phyloP scores from a whole-genome alignment of 257 asterid genomes.

The Forsythia viridissima region DNA sequence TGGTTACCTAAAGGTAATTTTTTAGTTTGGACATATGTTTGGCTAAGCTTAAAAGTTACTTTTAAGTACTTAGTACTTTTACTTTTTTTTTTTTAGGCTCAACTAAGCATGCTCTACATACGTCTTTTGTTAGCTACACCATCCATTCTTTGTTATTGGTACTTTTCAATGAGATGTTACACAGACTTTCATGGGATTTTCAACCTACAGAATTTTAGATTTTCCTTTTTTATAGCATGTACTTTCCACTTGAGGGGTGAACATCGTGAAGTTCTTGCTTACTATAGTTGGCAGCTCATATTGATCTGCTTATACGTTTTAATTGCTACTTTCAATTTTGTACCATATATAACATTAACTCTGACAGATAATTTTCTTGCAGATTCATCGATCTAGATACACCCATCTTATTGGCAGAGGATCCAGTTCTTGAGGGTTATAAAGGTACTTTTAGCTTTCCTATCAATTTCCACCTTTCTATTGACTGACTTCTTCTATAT shows the following conservation, averaged over 20 bases:
- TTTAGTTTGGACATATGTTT: not conserved
- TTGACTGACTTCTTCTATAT: not conserved
- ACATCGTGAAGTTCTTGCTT: not conserved
- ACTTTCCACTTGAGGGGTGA: not conserved
- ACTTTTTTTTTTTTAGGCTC: too few relatives aligned
- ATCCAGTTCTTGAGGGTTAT: constrained; percentile 87
- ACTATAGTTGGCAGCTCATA: not conserved
- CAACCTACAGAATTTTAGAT: not conserved
- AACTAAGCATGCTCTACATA: too few relatives aligned
- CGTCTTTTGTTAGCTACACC: too few relatives aligned
- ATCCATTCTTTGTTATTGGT: too few relatives aligned
- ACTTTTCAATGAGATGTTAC: not conserved
- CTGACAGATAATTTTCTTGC: constrained; percentile 24
- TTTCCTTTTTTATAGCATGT: not conserved
- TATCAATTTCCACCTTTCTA: constrained; percentile 3
- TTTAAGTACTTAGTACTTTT: too few relatives aligned
- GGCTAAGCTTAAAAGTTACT: too few relatives aligned
- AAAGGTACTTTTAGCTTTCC: constrained; percentile 53
- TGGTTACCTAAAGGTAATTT: too few relatives aligned
- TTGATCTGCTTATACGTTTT: not conserved
- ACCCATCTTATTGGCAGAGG: constrained; percentile 83
- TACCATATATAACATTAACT: not conserved
- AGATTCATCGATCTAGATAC: constrained; percentile 89
- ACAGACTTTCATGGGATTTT: not conserved
- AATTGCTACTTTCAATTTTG: not conserved